Conservation (phyloP, 2,329 filamentous ascomycete species). For the Thermothelomyces thermophilus region DNA sequence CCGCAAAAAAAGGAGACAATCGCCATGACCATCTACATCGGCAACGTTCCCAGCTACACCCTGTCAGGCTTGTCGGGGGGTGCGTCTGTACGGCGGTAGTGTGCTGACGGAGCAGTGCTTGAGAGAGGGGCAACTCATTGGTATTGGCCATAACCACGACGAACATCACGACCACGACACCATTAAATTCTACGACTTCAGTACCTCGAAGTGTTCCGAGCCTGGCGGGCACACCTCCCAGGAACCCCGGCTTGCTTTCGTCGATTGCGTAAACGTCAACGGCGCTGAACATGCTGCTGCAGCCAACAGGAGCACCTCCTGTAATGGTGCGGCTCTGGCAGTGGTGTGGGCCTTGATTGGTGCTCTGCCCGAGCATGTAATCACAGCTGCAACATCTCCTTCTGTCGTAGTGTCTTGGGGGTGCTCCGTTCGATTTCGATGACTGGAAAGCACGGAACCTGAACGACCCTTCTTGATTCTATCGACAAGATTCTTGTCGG, state of each 20-base stretch:
- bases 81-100: slow-evolving; percentile 19
- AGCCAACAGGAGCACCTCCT: too few species aligned
- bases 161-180: neutral
- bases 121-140: neutral
- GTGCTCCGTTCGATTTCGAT: too few species aligned
- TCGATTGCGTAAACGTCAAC: neutral
- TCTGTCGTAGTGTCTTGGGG: neutral
- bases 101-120: neutral
- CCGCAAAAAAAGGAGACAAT: slow-evolving; percentile 20
- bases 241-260: neutral
- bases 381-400: neutral
- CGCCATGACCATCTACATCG: slow-evolving; percentile 22
- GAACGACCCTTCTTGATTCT: too few species aligned
- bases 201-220: neutral
- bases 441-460: neutral
- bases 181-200: too few species aligned
- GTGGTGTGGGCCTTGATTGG: neutral
- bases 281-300: neutral
- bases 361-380: neutral
- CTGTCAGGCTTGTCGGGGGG: slow-evolving; percentile 23
- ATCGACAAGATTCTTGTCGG: too few species aligned
- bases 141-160: neutral
- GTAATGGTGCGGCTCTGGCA: neutral
- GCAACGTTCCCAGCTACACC: slow-evolving; percentile 23
- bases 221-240: neutral